Conservation (phyloP, 169 alveolate species). For the Cryptosporidium xiaoi region DNA sequence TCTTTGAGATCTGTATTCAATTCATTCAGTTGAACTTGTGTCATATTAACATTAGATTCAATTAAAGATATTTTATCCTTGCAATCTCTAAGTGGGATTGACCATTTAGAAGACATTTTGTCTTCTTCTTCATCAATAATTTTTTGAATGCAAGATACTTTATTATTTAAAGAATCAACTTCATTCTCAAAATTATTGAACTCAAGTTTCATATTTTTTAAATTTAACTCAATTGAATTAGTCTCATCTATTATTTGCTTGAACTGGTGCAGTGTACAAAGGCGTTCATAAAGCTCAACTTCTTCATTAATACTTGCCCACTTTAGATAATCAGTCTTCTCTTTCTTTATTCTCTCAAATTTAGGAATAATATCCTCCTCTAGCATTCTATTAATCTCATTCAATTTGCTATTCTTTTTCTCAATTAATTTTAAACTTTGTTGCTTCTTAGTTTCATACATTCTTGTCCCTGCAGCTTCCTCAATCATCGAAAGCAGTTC, state of each 20-base stretch:
- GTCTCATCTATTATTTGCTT: slow-evolving; percentile 71
- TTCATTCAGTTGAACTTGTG: slow-evolving; percentile 62
- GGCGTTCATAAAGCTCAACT: slow-evolving; percentile 64
- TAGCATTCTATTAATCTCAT: slow-evolving; percentile 89
- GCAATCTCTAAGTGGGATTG: slow-evolving; percentile 46
- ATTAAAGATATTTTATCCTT: slow-evolving; percentile 32
- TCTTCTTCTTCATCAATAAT: slow-evolving; percentile 51
- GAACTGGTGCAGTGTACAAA: slow-evolving; percentile 56
- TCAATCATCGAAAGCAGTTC: slow-evolving; percentile 95
- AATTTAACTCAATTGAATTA: slow-evolving; percentile 77
- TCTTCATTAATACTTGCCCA: slow-evolving; percentile 76
- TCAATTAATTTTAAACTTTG: slow-evolving; percentile 90
- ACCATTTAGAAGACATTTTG: slow-evolving; percentile 50
- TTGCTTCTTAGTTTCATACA: slow-evolving; percentile 94
- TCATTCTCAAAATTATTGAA: slow-evolving; percentile 78
- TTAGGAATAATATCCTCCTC: slow-evolving; percentile 93
- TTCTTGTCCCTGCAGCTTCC: slow-evolving; percentile 98
- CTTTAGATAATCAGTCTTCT: slow-evolving; percentile 76
- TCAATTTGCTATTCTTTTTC: slow-evolving; percentile 91
- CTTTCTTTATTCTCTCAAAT: slow-evolving; percentile 87
- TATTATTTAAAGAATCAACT: background rate
- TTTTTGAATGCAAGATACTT: slow-evolving; percentile 7
- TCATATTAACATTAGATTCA: slow-evolving; percentile 51
- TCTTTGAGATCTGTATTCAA: slow-evolving; percentile 22
- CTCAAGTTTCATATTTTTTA: slow-evolving; percentile 76